Base-by-base conservation (phyloP, 2,329 filamentous ascomycete species). In the Thielaviopsis punctulata region DNA sequence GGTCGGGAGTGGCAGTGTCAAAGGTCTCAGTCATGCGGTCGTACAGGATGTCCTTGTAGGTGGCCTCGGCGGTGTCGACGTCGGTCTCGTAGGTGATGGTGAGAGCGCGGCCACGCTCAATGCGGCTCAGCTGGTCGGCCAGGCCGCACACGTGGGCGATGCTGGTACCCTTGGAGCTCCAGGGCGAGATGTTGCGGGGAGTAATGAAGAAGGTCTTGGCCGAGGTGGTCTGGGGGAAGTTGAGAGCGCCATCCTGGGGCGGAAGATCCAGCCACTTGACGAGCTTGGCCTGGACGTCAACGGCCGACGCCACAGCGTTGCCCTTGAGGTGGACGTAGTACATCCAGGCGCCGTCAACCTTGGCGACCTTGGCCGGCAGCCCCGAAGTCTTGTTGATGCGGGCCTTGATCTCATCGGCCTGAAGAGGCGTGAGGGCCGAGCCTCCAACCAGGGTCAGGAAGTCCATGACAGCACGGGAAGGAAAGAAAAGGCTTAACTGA, bases 1-100 rank as follows among this genome's bases (percentile, higher is more conserved):
- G 73, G 59, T 84, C 77, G 4, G 88, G 90, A 51, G 78, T 72
- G 19, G 73, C 68, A 30, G 75, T 68, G 59, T 75, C 76, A 57
- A 95, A 80, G 45, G 76, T 79, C 70, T 96, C 88, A 19, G 92
- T 98, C 92, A 98, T 98, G 54, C 90, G 83, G 68, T 98, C 92
- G 67, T 94, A 79, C 48, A 96, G 72, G 45, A 81, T 65, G 66
- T 95, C 84, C 55, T 77, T 74, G 62, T 82, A 75, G 39, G 72
- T 70, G 58, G 79, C 69, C 45, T 69, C 67, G 54, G 61, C 59
- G 43, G 59, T 51, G 24, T 45, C 45, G 24, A 52, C 47, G 44
- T 71, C 54, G 23, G 56, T 49, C 48, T 78, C 76, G 63, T 82
- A 80, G 58, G 70, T 73, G 60, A 84, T 73, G 59, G 80, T 82